phyloP scores from a whole-genome alignment of 1,284 basidiomycete genomes.

The Stygiomarasmius scandens region DNA sequence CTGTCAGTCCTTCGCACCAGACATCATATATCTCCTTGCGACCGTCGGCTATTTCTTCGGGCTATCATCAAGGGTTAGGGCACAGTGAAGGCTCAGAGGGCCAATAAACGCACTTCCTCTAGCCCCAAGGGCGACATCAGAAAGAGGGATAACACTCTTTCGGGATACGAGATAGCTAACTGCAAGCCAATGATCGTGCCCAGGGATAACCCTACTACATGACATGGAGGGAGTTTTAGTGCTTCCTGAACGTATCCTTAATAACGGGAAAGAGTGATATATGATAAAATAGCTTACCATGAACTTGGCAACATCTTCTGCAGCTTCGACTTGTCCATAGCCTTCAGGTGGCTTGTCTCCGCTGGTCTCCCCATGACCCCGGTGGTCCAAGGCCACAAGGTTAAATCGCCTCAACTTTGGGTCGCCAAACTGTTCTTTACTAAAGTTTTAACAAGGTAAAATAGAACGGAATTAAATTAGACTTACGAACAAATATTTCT shows the following conservation, averaged over 20 bases:
- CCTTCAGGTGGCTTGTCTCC: conserved; percentile 9
- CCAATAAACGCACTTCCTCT: conserved; percentile 3
- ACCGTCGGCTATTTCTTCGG: background rate
- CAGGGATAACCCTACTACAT: conserved; percentile 3
- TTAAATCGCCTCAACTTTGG: conserved; percentile 17
- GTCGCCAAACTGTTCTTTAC: conserved; percentile 17
- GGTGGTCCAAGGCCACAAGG: conserved; percentile 15
- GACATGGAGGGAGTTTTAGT: conserved; percentile 5
- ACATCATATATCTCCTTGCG: background rate
- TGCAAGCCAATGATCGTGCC: conserved; percentile 5
- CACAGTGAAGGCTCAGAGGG: background rate
- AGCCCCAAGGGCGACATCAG: conserved; percentile 4
- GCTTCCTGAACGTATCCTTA: background rate
- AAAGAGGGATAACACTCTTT: conserved; percentile 1
- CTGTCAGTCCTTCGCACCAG: background rate
- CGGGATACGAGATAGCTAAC: conserved; percentile 2
- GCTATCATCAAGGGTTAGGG: background rate
- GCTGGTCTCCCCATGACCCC: conserved; percentile 14
- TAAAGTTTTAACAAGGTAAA: background rate
- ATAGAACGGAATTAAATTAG: background rate
- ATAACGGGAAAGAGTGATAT: no score
- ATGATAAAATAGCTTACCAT: conserved; percentile 17
- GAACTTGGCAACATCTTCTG: conserved; percentile 16
- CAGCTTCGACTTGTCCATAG: conserved; percentile 16
- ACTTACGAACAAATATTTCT: conserved; percentile 37